Evolutionary conservation across 768 basidiomycete genomes (phyloP), one percentile per base, ranked within the genome.

Genomic region (Leccinum imitatum): DNA sequence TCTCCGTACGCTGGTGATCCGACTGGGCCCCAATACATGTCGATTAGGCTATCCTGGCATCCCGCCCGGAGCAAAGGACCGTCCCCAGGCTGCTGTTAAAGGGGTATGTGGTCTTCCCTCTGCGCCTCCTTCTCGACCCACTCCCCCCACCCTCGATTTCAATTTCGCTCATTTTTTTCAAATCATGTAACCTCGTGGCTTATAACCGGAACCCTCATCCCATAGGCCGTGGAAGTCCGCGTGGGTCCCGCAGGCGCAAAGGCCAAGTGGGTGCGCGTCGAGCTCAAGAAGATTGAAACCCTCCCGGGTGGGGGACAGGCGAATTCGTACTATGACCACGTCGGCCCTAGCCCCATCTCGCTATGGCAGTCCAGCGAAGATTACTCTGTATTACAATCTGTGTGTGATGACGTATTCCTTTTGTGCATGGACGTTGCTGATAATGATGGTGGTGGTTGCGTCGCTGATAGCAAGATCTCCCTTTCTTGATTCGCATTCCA

Each of bases 231-330:
- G 54, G 95, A 98, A 73, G 83, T 98, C 13, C 87, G 95, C 17
- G 80, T 87, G 6, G 87, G 86, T 0, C 77, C 79, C 2, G 82
- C 85, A 62, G 89, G 90, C 15, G 83, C 92, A 70, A 95, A 93
- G 77, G 91, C 91, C 27, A 92, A 93, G 75, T 96, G 91, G 88
- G 88, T 98, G 25, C 85, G 89, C 63, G 86, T 97, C 61, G 94
- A 96, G 75, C 80, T 97, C 71, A 85, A 92, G 65, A 95, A 95
- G 78, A 85, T 95, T 47, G 95, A 98, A 74, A 88, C 84, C 4
- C 81, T 90, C 50, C 91, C 89, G 2, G 86, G 86, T 21, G 89
- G 86, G 23, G 86, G 87, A 15, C 76, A 79, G 61, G 77, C 80
- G 15, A 89, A 87, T 73, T 85, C 86, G 13, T 93, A 87, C 77